A percentile compares a stretch with the other conserved stretches of the same genome.
Evolutionary conservation across 768 basidiomycete genomes (phyloP).

Genomic region (Auriscalpium orientale): DNA sequence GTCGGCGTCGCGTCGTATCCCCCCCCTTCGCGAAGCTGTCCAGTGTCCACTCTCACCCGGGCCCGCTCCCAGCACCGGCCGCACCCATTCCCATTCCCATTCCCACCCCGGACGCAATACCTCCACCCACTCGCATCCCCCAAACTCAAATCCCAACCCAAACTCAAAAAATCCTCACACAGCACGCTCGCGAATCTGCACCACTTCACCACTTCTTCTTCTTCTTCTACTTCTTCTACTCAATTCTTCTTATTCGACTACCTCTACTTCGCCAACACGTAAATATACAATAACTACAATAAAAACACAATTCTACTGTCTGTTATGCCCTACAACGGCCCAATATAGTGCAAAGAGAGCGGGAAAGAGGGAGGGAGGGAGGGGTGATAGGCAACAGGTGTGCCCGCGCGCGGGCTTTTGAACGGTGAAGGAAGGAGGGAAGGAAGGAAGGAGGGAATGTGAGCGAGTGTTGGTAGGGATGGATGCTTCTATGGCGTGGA

Average conservation of each 20-base stretch:
- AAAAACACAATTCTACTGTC: slow-evolving; percentile 9
- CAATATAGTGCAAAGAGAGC: slow-evolving; percentile 11
- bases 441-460: not conserved
- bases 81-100: too few species aligned
- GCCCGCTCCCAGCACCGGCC: too few species aligned
- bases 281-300: slow-evolving; percentile 19
- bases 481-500: not conserved
- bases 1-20: too few species aligned
- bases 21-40: too few species aligned
- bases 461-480: not conserved
- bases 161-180: too few species aligned
- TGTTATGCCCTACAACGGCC: slow-evolving; percentile 4
- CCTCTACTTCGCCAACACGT: slow-evolving; percentile 8
- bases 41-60: too few species aligned
- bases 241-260: slow-evolving; percentile 8
- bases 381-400: slow-evolving; percentile 12
- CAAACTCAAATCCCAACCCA: too few species aligned
- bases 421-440: not conserved
- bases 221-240: too few species aligned
- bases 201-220: too few species aligned
- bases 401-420: not conserved
- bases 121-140: too few species aligned
- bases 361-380: slow-evolving; percentile 3
- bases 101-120: too few species aligned
- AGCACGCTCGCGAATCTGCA: too few species aligned